Conservation (phyloP, 768 basidiomycete genomes). For the Gymnopilus junonius region DNA sequence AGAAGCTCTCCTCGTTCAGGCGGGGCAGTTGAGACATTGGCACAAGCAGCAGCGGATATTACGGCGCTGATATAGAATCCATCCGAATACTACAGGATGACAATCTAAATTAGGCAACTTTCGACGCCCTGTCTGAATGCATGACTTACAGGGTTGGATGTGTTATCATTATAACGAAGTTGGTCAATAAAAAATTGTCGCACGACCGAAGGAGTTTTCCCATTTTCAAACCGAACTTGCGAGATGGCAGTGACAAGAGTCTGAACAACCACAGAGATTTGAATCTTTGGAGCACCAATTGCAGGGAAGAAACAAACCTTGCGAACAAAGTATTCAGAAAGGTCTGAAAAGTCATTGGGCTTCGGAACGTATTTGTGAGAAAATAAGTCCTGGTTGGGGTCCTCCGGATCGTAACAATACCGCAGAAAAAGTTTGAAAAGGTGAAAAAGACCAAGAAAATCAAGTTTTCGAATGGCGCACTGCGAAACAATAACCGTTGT, state of each 20-base stretch:
- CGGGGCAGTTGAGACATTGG: constrained; percentile 74
- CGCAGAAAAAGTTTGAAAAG: constrained; percentile 93
- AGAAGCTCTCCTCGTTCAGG: constrained; percentile 83
- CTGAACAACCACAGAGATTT: constrained; percentile 38
- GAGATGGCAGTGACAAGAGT: constrained; percentile 82
- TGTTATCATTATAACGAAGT: constrained; percentile 95
- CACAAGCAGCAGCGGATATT: constrained; percentile 80
- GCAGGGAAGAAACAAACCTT: constrained; percentile 59
- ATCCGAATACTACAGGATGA: constrained; percentile 74
- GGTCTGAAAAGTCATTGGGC: constrained; percentile 92
- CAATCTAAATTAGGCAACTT: background rate
- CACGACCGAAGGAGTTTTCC: constrained; percentile 85
- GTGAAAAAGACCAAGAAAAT: constrained; percentile 93
- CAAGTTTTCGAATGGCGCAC: constrained; percentile 84
- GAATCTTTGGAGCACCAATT: background rate
- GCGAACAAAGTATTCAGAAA: constrained; percentile 92
- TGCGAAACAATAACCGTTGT: constrained; percentile 33
- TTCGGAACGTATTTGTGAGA: constrained; percentile 89
- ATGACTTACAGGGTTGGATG: constrained; percentile 75
- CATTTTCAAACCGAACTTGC: constrained; percentile 83
- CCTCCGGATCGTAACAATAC: constrained; percentile 89
- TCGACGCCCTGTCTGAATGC: background rate
- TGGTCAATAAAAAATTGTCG: constrained; percentile 90
- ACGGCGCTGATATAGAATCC: constrained; percentile 88
- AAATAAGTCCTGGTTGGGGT: constrained; percentile 82